phyloP scores from a whole-genome alignment of 2,329 filamentous ascomycete genomes.

The Cladosporium sp. region DNA sequence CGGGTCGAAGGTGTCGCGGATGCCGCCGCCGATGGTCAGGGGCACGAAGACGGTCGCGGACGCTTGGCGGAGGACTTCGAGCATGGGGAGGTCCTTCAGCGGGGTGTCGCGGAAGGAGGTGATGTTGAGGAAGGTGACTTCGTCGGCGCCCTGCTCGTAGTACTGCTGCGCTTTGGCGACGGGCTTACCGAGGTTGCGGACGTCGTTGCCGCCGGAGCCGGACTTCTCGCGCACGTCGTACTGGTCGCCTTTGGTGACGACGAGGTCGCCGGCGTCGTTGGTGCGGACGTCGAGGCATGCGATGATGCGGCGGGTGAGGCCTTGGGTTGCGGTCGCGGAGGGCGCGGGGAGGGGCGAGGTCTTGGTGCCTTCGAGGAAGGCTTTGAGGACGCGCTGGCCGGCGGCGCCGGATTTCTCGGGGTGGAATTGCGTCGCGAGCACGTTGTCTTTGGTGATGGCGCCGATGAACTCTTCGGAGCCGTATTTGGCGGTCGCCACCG shows the following conservation, averaged over 20 bases:
- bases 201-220: slow-evolving; percentile 44
- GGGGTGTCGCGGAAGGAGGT: slow-evolving; percentile 96
- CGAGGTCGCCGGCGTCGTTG: slow-evolving; percentile 89
- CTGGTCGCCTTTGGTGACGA: slow-evolving; percentile 97
- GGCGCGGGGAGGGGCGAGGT: slow-evolving; percentile 47
- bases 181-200: slow-evolving; percentile 93
- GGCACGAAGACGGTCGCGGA: slow-evolving; percentile 93
- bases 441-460: slow-evolving; percentile 75
- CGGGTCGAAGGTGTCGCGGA: slow-evolving; percentile 83
- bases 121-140: slow-evolving; percentile 97
- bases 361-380: slow-evolving; percentile 72
- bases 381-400: slow-evolving; percentile 73
- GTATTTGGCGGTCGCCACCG: slow-evolving; percentile 84
- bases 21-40: slow-evolving; percentile 90
- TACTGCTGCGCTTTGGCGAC: slow-evolving; percentile 91
- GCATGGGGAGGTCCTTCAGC: slow-evolving; percentile 86
- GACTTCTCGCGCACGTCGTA: slow-evolving; percentile 95
- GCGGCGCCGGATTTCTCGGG: slow-evolving; percentile 94
- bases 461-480: slow-evolving; percentile 86
- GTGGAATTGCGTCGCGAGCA: slow-evolving; percentile 93
- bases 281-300: slow-evolving; percentile 92
- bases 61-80: slow-evolving; percentile 80
- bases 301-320: slow-evolving; percentile 86
- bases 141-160: slow-evolving; percentile 94
- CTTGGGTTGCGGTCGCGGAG: slow-evolving; percentile 35